Evolutionary conservation across 495 filamentous ascomycete species (phyloP), one percentile per base, ranked within the genome.

Genomic region (Aspergillus hancockii): DNA sequence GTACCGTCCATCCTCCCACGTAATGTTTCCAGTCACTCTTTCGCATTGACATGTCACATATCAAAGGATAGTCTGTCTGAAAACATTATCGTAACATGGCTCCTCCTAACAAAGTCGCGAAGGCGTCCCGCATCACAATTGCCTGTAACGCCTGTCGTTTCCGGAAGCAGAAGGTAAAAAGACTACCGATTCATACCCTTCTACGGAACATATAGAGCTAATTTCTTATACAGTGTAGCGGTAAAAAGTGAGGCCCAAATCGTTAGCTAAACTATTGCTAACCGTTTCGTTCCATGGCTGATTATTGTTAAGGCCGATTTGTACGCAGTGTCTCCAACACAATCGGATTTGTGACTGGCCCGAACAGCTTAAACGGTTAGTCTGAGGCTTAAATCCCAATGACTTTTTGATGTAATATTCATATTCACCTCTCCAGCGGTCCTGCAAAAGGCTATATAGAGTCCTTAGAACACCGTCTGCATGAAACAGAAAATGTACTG

Each of bases 401-500:
- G 12, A 19, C 23, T 13, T 12, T 49, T 28, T 21, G 12, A 49
- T 9, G 4, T 8, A 21, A 3, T 1, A 28, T 23, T 19, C n/a
- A 21, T 16, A 22, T 40, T 7, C 3, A 2, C 21, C 0, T 19
- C 12, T 19, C 12, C 34, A 75, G 75, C 25, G 74, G 75, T 1
- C 75, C 75, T 31, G 65, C 71, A 31, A 78, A 76, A 47, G 75
- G 74, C 9, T 73, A 78, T 55, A 63, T 74, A 18, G 75, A 78
- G 62, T 65, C 69, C 25, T 52, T 78, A 13, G 74, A 78, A 41
- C 66, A 72, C 25, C 67, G 75, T 34, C 68, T 78, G 1, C 71
- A 72, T 30, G 62, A 76, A 25, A 78, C 74, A 1, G 75, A 78
- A 54, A 63, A 57, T 23, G 63, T 67, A 5, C 61, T 78, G 9